Evolutionary conservation across 2,329 filamentous ascomycete species (phyloP).

Genomic region (Talaromyces sp.): DNA sequence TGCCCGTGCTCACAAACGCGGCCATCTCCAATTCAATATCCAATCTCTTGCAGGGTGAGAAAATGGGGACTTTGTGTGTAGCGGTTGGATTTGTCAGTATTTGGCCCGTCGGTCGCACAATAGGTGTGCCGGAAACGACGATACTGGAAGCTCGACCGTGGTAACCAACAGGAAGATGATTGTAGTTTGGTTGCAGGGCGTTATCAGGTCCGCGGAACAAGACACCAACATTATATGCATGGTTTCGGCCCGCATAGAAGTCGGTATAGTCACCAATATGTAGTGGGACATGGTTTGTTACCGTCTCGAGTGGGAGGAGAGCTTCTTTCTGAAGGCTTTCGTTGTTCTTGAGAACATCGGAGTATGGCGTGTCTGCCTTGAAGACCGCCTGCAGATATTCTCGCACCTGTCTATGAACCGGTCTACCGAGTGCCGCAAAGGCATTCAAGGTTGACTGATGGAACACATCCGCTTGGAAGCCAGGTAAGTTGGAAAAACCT

Average conservation of each 20-base stretch:
- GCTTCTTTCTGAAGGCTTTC: constrained; percentile 53
- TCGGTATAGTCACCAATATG: constrained; percentile 79
- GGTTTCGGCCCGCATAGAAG: constrained; percentile 77
- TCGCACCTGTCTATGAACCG: constrained; percentile 65
- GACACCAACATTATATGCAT: constrained; percentile 68
- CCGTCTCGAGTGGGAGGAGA: constrained; percentile 57
- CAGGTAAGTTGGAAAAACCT: constrained; percentile 58
- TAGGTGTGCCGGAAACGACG: constrained; percentile 68
- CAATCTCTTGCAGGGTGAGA: constrained; percentile 62
- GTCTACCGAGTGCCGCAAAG: constrained; percentile 68
- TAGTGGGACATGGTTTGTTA: constrained; percentile 69
- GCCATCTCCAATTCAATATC: constrained; percentile 81
- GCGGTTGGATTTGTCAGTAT: constrained; percentile 62
- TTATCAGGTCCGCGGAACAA: constrained; percentile 70
- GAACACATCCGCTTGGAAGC: constrained; percentile 58
- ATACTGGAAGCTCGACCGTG: constrained; percentile 74
- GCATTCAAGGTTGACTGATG: constrained; percentile 63
- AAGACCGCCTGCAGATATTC: constrained; percentile 66
- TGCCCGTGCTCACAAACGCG: constrained; percentile 65
- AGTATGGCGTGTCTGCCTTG: constrained; percentile 54
- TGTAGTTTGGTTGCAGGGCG: constrained; percentile 77
- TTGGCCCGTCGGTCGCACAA: constrained; percentile 72
- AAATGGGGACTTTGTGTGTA: constrained; percentile 59
- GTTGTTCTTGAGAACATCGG: constrained; percentile 63
- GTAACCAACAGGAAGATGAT: constrained; percentile 75